A percentile compares a stretch with the other conserved stretches of the same genome.
These are phyloP conservation scores for Colletotrichum sp. DNA, from an alignment of 2,329 filamentous ascomycete genomes.

Conservation along the genomic window DNA sequence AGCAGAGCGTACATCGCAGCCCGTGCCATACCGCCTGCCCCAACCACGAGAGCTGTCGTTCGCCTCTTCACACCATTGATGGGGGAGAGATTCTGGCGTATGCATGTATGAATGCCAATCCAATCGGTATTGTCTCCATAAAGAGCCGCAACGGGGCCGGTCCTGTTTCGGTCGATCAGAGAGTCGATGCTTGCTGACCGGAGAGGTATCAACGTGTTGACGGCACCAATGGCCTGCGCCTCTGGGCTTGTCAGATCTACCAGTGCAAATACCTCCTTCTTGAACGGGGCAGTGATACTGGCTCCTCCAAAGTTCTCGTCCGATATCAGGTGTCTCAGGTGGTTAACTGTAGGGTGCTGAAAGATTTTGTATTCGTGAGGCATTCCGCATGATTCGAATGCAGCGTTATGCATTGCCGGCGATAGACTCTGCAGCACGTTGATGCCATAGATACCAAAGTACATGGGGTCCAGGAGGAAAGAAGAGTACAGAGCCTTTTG, in stretches of 20 bases:
- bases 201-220: slow-evolving; percentile 78
- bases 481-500: slow-evolving; percentile 70
- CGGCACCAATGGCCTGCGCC: slow-evolving; percentile 75
- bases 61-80: slow-evolving; percentile 66
- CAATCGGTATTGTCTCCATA: slow-evolving; percentile 85
- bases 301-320: slow-evolving; percentile 74
- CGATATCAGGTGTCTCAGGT: slow-evolving; percentile 67
- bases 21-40: slow-evolving; percentile 77
- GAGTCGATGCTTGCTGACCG: slow-evolving; percentile 62
- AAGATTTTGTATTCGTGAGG: slow-evolving; percentile 69
- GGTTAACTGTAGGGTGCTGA: slow-evolving; percentile 65
- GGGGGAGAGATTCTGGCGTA: slow-evolving; percentile 74
- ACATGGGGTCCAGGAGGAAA: slow-evolving; percentile 71
- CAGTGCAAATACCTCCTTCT: slow-evolving; percentile 72
- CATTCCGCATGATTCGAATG: slow-evolving; percentile 70
- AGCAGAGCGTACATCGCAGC: slow-evolving; percentile 80
- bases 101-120: slow-evolving; percentile 77
- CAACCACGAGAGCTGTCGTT: slow-evolving; percentile 64
- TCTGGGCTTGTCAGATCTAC: slow-evolving; percentile 74
- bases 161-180: slow-evolving; percentile 60
- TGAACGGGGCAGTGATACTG: slow-evolving; percentile 76
- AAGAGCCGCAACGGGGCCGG: slow-evolving; percentile 70
- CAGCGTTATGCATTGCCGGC: slow-evolving; percentile 78
- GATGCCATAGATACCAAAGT: slow-evolving; percentile 75
- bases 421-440: slow-evolving; percentile 75